phyloP scores from a whole-genome alignment of 495 filamentous ascomycete species.

The Aspergillus diversus region DNA sequence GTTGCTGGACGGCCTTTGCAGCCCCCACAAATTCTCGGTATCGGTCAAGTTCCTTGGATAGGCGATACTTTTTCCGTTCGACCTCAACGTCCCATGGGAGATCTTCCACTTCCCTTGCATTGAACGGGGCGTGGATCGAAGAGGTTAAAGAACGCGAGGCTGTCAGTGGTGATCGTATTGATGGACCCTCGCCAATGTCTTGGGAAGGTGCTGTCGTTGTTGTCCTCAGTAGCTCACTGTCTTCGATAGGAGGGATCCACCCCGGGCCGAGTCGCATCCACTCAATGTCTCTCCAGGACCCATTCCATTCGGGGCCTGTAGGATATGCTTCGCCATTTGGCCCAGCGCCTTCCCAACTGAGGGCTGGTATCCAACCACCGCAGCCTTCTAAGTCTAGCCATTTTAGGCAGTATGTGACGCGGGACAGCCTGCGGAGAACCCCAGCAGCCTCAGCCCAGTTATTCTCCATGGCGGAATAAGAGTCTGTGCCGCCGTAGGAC shows the following conservation, averaged over 20 bases:
- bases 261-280: conserved; percentile 55
- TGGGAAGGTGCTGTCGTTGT: neutral
- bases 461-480: conserved; percentile 66
- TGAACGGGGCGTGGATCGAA: conserved; percentile 21
- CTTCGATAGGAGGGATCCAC: conserved; percentile 39
- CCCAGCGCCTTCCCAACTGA: conserved; percentile 50
- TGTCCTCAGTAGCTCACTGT: conserved; percentile 15
- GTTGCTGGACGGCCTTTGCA: conserved; percentile 32
- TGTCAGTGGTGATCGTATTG: conserved; percentile 4
- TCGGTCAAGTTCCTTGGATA: conserved; percentile 31
- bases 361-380: conserved; percentile 65
- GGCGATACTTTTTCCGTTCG: conserved; percentile 34
- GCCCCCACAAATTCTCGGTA: conserved; percentile 27
- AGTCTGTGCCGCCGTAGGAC: conserved; percentile 63
- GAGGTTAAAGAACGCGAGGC: conserved; percentile 23
- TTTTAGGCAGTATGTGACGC: conserved; percentile 68
- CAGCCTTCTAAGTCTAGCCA: conserved; percentile 85
- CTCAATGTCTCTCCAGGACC: conserved; percentile 53
- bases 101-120: neutral
- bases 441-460: conserved; percentile 72
- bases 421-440: conserved; percentile 70
- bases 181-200: neutral
- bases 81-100: conserved; percentile 39
- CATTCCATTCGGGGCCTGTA: conserved; percentile 54
- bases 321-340: conserved; percentile 34